These are phyloP conservation scores for Trebouxia sp. DNA, from an alignment of 139 green algal genomes.

Conservation along the genomic window DNA sequence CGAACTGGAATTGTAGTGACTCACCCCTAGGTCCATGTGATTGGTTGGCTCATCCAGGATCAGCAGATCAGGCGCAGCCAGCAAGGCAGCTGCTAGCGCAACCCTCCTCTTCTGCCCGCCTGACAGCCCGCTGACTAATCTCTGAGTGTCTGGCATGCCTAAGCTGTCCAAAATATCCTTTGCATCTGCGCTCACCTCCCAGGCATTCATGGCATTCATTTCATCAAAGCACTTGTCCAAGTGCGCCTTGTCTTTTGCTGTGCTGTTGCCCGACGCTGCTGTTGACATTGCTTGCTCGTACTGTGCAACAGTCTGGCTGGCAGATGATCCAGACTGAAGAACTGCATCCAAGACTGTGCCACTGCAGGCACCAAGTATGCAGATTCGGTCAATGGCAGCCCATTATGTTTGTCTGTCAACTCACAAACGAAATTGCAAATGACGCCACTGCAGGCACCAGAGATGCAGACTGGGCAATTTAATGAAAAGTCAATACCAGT, in stretches of 20 bases:
- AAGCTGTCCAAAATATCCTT: conserved; percentile 19
- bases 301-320: not conserved
- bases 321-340: conserved; percentile 31
- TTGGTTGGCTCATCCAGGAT: conserved; percentile 83
- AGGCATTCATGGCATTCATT: conserved; percentile 30
- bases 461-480: not conserved
- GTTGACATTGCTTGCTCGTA: conserved; percentile 35
- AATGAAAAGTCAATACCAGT: too few relatives aligned
- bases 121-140: conserved; percentile 39
- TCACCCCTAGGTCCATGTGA: conserved; percentile 63
- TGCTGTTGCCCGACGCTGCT: not conserved
- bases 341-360: conserved; percentile 36
- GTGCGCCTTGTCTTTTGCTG: not conserved
- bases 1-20: conserved; percentile 24
- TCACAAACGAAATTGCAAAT: too few relatives aligned
- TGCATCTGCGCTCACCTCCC: not conserved
- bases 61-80: conserved; percentile 74
- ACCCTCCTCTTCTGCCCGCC: conserved; percentile 74
- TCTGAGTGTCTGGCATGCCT: conserved; percentile 10
- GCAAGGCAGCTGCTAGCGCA: conserved; percentile 69
- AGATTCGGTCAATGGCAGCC: not conserved
- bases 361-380: not conserved
- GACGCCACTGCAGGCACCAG: too few relatives aligned
- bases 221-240: conserved; percentile 22
- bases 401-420: not conserved